These are phyloP conservation scores for Solanum appendiculatum DNA, from an alignment of 257 asterid species.

Conservation along the genomic window DNA sequence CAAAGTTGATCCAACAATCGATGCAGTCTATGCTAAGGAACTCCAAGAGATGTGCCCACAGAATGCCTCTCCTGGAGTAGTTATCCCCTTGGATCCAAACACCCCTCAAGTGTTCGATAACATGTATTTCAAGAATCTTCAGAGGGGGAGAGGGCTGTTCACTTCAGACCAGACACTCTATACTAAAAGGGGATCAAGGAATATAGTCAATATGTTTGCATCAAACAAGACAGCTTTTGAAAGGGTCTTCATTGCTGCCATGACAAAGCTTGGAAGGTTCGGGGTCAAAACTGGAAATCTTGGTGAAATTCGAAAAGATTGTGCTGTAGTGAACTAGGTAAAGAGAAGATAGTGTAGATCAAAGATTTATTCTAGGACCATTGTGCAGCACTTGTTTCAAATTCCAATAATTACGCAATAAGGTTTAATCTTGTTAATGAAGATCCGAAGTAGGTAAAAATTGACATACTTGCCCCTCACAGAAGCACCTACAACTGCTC, in stretches of 20 bases:
- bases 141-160: constrained; percentile 57
- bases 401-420: background rate
- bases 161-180: constrained; percentile 56
- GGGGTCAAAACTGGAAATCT: constrained; percentile 58
- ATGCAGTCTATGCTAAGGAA: constrained; percentile 37
- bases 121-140: constrained; percentile 50
- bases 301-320: constrained; percentile 66
- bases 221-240: constrained; percentile 38
- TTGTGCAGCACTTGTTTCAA: background rate
- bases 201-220: constrained; percentile 41
- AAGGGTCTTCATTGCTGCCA: constrained; percentile 39
- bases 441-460: background rate
- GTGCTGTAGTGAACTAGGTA: constrained; percentile 46
- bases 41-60: constrained; percentile 57
- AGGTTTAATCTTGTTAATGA: background rate
- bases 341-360: background rate
- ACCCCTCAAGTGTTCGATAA: constrained; percentile 55
- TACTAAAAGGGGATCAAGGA: constrained; percentile 45
- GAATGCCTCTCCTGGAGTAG: constrained; percentile 51
- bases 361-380: background rate
- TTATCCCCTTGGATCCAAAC: constrained; percentile 62
- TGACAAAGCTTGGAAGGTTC: constrained; percentile 57
- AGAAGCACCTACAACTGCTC: background rate
- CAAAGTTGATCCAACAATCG: constrained; percentile 42
- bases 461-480: background rate